These are phyloP conservation scores for Powellomyces hirtus DNA, from an alignment of 192 early-diverging fungal species.

Conservation along the genomic window DNA sequence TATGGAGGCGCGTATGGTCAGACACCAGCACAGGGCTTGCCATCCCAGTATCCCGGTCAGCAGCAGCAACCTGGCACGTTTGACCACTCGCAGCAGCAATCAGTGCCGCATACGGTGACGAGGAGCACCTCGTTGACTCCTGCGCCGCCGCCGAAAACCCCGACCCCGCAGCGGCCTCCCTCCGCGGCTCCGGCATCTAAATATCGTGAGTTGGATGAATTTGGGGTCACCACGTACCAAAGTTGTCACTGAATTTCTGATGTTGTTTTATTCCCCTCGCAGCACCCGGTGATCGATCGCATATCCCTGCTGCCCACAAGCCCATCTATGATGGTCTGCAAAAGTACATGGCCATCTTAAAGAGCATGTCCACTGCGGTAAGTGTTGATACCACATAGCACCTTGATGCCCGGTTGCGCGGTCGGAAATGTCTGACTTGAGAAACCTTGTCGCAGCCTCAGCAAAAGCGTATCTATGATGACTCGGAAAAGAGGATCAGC, in stretches of 20 bases:
- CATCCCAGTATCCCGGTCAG: not conserved
- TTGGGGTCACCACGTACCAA: too few species aligned
- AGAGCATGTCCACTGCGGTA: constrained; percentile 9
- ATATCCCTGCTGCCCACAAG: constrained; percentile 74
- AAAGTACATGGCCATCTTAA: constrained; percentile 16
- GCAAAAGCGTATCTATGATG: constrained; percentile 74
- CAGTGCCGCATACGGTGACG: not conserved
- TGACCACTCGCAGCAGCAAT: constrained; percentile 16
- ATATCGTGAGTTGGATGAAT: constrained; percentile 24
- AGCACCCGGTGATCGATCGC: constrained; percentile 80
- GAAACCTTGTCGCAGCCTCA: constrained; percentile 51
- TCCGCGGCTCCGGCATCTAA: not conserved
- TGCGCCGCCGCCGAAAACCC: not conserved
- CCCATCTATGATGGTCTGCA: constrained; percentile 55
- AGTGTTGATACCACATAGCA: not conserved
- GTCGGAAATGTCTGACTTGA: not conserved
- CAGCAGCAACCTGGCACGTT: constrained; percentile 17
- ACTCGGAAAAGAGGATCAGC: constrained; percentile 80
- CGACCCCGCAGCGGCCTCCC: not conserved
- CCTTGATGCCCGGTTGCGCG: not conserved
- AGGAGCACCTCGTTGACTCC: not conserved
- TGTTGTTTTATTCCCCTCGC: constrained; percentile 11
- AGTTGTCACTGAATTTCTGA: too few species aligned
- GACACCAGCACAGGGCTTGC: not conserved
- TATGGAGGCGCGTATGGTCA: not conserved